phyloP scores from a whole-genome alignment of 768 basidiomycete species.

The Nidularia pulvinata region DNA sequence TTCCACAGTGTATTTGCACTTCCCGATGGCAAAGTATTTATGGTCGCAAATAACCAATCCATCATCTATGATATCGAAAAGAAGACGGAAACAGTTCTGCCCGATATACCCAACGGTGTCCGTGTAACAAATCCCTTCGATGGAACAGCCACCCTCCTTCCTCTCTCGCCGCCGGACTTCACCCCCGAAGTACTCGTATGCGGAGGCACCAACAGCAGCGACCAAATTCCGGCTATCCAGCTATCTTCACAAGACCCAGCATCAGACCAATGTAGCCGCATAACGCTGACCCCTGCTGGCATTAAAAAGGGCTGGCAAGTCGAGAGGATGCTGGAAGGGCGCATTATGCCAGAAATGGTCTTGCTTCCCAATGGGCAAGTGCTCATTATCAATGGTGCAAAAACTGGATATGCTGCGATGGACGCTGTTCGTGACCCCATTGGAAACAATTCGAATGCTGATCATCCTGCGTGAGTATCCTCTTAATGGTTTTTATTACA shows the following conservation, averaged over 20 bases:
- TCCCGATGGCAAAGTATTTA: slow-evolving; percentile 38
- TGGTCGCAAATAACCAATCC: slow-evolving; percentile 38
- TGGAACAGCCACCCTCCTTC: slow-evolving; percentile 31
- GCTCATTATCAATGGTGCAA: slow-evolving; percentile 41
- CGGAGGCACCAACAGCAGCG: slow-evolving; percentile 36
- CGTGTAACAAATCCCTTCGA: slow-evolving; percentile 39
- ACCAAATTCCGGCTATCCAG: slow-evolving; percentile 20
- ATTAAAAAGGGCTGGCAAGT: slow-evolving; percentile 43
- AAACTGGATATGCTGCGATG: slow-evolving; percentile 38
- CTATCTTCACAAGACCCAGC: slow-evolving; percentile 41
- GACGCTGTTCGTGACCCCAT: slow-evolving; percentile 25
- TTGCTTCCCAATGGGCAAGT: slow-evolving; percentile 42
- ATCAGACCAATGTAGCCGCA: slow-evolving; percentile 38
- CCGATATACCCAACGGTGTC: slow-evolving; percentile 44
- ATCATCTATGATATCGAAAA: slow-evolving; percentile 38
- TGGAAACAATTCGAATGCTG: slow-evolving; percentile 21
- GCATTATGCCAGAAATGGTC: slow-evolving; percentile 37
- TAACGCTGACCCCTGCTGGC: slow-evolving; percentile 37
- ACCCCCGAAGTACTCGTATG: slow-evolving; percentile 46
- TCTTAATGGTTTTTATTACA: neutral
- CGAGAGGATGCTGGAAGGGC: slow-evolving; percentile 38
- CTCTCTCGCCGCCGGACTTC: slow-evolving; percentile 33
- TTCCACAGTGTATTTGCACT: slow-evolving; percentile 24
- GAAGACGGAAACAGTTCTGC: slow-evolving; percentile 34
- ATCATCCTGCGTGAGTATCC: slow-evolving; percentile 23